Percentiles rank a stretch among this genome's conserved stretches.
Conservation (phyloP, 805 yeast species). For the Yamadazyma olivae region DNA sequence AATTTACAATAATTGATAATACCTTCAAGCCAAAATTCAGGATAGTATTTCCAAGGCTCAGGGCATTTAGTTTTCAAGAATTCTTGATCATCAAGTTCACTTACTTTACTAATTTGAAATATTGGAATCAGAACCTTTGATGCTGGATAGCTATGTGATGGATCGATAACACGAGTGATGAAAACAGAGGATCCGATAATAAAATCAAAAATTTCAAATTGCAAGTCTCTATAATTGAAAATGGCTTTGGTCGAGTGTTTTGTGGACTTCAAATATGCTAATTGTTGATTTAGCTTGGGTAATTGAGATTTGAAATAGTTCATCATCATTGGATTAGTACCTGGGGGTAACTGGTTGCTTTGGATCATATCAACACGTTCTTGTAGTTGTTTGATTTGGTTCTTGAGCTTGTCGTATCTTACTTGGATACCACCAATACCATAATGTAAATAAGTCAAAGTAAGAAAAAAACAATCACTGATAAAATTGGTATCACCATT, state of each 20-base stretch:
- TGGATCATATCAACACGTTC: conserved; percentile 48
- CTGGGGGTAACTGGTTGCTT: conserved; percentile 25
- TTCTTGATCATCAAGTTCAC: conserved; percentile 74
- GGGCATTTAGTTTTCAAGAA: conserved; percentile 65
- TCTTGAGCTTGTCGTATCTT: conserved; percentile 50
- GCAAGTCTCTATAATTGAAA: conserved; percentile 53
- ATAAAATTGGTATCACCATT: conserved; percentile 64
- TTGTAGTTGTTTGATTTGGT: conserved; percentile 45
- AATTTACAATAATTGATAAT: conserved; percentile 68
- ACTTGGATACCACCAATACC: conserved; percentile 81
- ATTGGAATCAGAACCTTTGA: conserved; percentile 50
- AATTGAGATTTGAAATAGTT: conserved; percentile 36
- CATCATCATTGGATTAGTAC: conserved; percentile 23
- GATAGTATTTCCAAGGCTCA: conserved; percentile 73
- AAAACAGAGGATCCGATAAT: conserved; percentile 73
- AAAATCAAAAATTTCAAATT: conserved; percentile 71
- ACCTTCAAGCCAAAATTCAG: conserved; percentile 85
- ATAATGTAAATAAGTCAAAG: conserved; percentile 77
- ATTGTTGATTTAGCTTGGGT: conserved; percentile 41
- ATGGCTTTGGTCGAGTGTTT: conserved; percentile 63
- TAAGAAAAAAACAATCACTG: conserved; percentile 83
- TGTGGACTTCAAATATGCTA: conserved; percentile 36
- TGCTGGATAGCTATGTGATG: conserved; percentile 60
- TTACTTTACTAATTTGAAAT: conserved; percentile 54
- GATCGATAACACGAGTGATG: conserved; percentile 70